Conservation (phyloP, 352 stramenopile genomes). For the Globisporangium nunn region DNA sequence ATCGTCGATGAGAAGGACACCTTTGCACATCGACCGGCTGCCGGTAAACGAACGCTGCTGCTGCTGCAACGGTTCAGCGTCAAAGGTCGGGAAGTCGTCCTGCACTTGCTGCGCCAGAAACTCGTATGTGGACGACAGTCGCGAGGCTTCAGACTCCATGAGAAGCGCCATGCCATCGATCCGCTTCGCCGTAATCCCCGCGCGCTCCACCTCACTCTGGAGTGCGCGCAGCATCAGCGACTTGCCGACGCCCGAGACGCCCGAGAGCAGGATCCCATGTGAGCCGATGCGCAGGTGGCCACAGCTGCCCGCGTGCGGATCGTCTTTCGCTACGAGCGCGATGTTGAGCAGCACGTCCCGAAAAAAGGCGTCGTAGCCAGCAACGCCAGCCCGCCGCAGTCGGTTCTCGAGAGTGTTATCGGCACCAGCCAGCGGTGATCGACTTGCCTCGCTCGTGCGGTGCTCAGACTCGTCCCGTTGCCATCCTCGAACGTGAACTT, state of each 20-base stretch:
- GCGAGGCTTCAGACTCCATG: conserved; percentile 44
- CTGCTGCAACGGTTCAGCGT: neutral
- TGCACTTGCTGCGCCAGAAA: conserved; percentile 44
- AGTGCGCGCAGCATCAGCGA: conserved; percentile 34
- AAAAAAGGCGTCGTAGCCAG: conserved; percentile 44
- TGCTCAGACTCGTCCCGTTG: neutral
- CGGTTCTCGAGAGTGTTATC: conserved; percentile 15
- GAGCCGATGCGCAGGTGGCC: conserved; percentile 19
- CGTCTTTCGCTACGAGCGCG: conserved; percentile 30
- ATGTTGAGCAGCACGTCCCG: conserved; percentile 51
- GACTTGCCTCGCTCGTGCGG: neutral
- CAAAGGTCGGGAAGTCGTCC: conserved; percentile 21
- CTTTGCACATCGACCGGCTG: conserved; percentile 6
- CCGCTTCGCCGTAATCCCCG: conserved; percentile 11
- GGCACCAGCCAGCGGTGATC: neutral
- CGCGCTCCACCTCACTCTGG: conserved; percentile 16
- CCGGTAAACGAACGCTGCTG: too few species aligned
- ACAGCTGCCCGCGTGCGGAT: neutral
- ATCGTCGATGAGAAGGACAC: conserved; percentile 66
- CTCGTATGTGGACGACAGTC: conserved; percentile 39
- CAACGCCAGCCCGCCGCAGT: conserved; percentile 31
- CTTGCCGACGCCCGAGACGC: conserved; percentile 65
- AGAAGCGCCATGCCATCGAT: conserved; percentile 47
- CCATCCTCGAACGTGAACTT: conserved; percentile 8
- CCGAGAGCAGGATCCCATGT: conserved; percentile 51